Evolutionary conservation across 2,329 filamentous ascomycete species (phyloP), one percentile per base, ranked within the genome.

Genomic region (Pseudodiploospora longispora): DNA sequence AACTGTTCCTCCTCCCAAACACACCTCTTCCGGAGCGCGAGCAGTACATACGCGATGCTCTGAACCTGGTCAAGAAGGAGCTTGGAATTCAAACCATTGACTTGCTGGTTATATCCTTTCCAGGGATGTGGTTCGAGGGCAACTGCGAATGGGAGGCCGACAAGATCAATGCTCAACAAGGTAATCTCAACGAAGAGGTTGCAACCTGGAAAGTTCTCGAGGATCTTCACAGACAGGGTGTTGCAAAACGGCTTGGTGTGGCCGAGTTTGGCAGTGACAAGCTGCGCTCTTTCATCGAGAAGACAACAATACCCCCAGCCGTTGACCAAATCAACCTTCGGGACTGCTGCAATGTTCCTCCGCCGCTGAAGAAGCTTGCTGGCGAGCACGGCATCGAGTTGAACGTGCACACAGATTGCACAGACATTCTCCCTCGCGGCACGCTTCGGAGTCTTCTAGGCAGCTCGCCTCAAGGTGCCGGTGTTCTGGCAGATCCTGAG

Each of bases 301-400:
- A 79, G 49, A 84, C 87, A 27, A 72, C 71, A 35, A 72, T 95
- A 48, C 78, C 78, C 53, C 93, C 93, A 1, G 77, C 79, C 19
- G 91, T 97, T 35, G 82, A 97, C 64, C 93, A 98, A 73, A 95
- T 98, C 72, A 97, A 97, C 61, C 79, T 95, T 41, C 83, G 87
- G 55, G 87, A 97, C 65, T 97, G 91, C 71, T 98, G 93, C 67
- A 91, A 89, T 38, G 93, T 97, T 36, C 93, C 93, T 6, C 90
- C 89, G 56, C 84, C 88, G 9, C 74, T 98, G 50, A 82, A 89
- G 47, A 68, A 85, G 56, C 83, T 94, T 55, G 91, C 91, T n/a
- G 90, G 87, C 63, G 74, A 83, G 51, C 75, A 89, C 59, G 74
- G 79, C 19, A 89, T 98, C 49, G 88, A 97, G 63, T 70, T 98